A percentile compares a stretch with the other conserved stretches of the same genome.
phyloP scores from a whole-genome alignment of 148 eudicot species.

The Chenopodium quinoa region DNA sequence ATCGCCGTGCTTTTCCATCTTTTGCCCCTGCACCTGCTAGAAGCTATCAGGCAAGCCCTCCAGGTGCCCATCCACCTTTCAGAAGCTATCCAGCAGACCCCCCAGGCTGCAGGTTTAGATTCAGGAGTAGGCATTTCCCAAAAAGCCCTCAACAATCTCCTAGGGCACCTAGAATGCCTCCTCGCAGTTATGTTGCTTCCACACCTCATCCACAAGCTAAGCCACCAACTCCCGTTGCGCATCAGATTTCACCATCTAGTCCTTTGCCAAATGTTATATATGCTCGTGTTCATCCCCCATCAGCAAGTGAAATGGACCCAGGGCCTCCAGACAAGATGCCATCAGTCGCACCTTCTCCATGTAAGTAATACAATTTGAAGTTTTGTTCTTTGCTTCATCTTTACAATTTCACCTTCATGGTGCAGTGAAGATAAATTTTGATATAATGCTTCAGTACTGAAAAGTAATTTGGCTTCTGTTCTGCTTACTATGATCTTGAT shows the following conservation, averaged over 20 bases:
- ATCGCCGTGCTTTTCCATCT: slow-evolving; percentile 41
- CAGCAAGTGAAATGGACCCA: slow-evolving; percentile 40
- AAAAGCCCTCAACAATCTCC: slow-evolving; percentile 43
- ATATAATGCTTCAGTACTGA: not conserved
- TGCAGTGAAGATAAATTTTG: not conserved
- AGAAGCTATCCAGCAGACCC: slow-evolving; percentile 47
- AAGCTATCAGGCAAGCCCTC: slow-evolving; percentile 36
- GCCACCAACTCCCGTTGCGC: slow-evolving; percentile 42
- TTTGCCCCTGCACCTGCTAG: slow-evolving; percentile 41
- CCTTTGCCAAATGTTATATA: slow-evolving; percentile 58
- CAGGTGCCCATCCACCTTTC: slow-evolving; percentile 38
- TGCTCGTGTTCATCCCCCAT: slow-evolving; percentile 55
- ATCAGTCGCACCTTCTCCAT: slow-evolving; percentile 55
- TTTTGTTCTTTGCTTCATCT: not conserved
- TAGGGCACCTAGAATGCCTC: slow-evolving; percentile 42
- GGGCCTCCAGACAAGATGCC: slow-evolving; percentile 54
- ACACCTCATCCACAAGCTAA: slow-evolving; percentile 39
- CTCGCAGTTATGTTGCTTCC: slow-evolving; percentile 36
- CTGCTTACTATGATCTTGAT: not conserved
- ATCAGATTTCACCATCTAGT: slow-evolving; percentile 49
- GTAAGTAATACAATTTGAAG: slow-evolving; percentile 47
- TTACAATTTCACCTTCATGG: not conserved
- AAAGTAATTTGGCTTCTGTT: not conserved
- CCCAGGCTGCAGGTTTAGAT: slow-evolving; percentile 61
- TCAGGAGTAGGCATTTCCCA: slow-evolving; percentile 39